Evolutionary conservation across 306 rosid genomes (phyloP).

Genomic region (Aeschynomene evenia): DNA sequence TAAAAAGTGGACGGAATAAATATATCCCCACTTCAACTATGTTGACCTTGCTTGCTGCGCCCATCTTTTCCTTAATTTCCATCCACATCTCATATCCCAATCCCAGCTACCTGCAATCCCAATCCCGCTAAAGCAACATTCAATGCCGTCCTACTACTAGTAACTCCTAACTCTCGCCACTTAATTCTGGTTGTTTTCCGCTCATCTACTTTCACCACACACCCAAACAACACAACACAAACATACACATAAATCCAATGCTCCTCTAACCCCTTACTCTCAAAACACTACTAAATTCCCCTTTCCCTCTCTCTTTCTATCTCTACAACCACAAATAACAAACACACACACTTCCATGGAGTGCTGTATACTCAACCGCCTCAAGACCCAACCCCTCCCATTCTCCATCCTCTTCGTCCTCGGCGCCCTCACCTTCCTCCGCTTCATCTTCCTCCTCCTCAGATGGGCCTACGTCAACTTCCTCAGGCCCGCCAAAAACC

Average conservation of each 20-base stretch:
- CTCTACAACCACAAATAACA: background rate
- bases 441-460: constrained; percentile 36
- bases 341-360: constrained; percentile 44
- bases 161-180: constrained; percentile 9
- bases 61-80: too few species aligned
- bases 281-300: background rate
- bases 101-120: too few species aligned
- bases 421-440: constrained; percentile 49
- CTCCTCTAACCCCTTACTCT: background rate
- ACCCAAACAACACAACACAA: background rate
- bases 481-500: constrained; percentile 67
- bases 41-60: too few species aligned
- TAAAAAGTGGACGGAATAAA: too few species aligned
- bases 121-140: background rate
- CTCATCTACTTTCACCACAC: constrained; percentile 68
- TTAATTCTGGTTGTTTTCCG: constrained; percentile 61
- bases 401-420: constrained; percentile 38
- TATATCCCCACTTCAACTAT: too few species aligned
- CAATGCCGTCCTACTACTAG: background rate
- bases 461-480: constrained; percentile 73
- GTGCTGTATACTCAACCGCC: constrained; percentile 37
- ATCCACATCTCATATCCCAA: too few species aligned
- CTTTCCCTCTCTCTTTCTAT: background rate
- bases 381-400: constrained; percentile 70
- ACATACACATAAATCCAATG: constrained; percentile 6